Evolutionary conservation across 305 asterid species (phyloP), one percentile per base, ranked within the genome.

Genomic region (Ilex paraguariensis): DNA sequence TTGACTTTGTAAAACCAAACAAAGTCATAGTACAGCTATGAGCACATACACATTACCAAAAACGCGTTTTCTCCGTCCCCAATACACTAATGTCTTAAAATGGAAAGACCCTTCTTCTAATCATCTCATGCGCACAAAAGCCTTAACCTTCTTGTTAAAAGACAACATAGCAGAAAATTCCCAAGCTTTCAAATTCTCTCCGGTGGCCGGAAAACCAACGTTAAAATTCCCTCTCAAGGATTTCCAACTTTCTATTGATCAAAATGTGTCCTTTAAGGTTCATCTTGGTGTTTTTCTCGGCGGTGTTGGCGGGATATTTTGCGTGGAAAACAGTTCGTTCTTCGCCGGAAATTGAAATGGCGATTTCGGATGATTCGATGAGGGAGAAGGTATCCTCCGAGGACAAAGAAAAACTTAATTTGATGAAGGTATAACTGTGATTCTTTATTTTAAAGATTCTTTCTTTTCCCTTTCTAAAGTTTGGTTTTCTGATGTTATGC

Each of bases 191-290:
- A 36, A 2, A 4, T 36, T 36, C 4, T 36, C 42, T 21, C 42
- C 42, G 6, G 7, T 4, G 42, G 7, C 42, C 9, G 42, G 42
- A 36, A 36, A 36, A 36, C 1, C 42, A 36, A 36, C 42, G 42
- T 36, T 36, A 5, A 36, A 13, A 46, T 13, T 4, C 15, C 16
- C 13, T 8, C 10, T 7, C 52, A 6, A 42, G 48, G 48, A 46
- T 46, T 46, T 46, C 4, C 16, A 46, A 4, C 52, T 46, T 46
- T 36, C 1, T 46, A 2, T 46, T 13, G 31, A 11, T 52, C 50
- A 30, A 21, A 16, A 82, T 82, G 88, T 85, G 89, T 67, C 89
- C 93, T 52, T 28, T 83, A 57, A 74, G 93, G 54, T 70, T 86
- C 77, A 51, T 86, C 8, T 32, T 79, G 78, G 81, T 81, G 65